Percentiles rank a stretch among this genome's conserved stretches.
Evolutionary conservation across 2,329 filamentous ascomycete species (phyloP).

Genomic region (Alternaria incomplexa): DNA sequence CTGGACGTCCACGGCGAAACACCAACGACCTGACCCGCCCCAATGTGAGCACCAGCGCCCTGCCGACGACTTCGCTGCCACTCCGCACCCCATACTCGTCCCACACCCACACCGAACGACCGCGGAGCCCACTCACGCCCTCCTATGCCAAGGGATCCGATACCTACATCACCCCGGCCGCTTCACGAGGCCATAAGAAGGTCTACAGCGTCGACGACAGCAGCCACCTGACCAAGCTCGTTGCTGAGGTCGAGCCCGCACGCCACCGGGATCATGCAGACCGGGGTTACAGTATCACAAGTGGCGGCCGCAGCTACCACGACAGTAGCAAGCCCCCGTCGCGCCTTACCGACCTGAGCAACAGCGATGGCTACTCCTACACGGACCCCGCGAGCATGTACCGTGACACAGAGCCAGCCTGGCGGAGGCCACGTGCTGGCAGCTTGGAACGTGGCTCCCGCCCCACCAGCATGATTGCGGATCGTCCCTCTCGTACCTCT

Average conservation of each 20-base stretch:
- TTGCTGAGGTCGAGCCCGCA: conserved; percentile 46
- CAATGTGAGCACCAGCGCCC: conserved; percentile 42
- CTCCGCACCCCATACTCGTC: conserved; percentile 37
- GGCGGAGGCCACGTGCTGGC: conserved; percentile 52
- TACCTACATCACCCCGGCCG: conserved; percentile 47
- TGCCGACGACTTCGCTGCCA: conserved; percentile 33
- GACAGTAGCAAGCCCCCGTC: conserved; percentile 31
- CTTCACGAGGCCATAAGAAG: conserved; percentile 51
- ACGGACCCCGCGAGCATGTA: conserved; percentile 59
- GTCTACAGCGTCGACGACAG: conserved; percentile 57
- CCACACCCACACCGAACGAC: conserved; percentile 35
- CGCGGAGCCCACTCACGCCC: conserved; percentile 51
- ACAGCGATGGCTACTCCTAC: conserved; percentile 57
- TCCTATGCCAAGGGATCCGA: conserved; percentile 43
- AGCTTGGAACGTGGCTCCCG: conserved; percentile 54
- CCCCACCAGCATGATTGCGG: conserved; percentile 54
- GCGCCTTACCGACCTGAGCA: conserved; percentile 45
- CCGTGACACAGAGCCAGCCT: conserved; percentile 57
- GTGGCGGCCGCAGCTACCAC: conserved; percentile 40
- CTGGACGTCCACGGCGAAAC: conserved; percentile 53
- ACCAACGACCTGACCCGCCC: conserved; percentile 49
- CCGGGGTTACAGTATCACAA: conserved; percentile 34
- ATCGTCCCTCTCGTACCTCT: conserved; percentile 46
- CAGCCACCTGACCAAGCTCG: conserved; percentile 45
- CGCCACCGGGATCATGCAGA: conserved; percentile 33